These are phyloP conservation scores for Patellifolia procumbens DNA, from an alignment of 179 eudicot genomes.

Conservation along the genomic window DNA sequence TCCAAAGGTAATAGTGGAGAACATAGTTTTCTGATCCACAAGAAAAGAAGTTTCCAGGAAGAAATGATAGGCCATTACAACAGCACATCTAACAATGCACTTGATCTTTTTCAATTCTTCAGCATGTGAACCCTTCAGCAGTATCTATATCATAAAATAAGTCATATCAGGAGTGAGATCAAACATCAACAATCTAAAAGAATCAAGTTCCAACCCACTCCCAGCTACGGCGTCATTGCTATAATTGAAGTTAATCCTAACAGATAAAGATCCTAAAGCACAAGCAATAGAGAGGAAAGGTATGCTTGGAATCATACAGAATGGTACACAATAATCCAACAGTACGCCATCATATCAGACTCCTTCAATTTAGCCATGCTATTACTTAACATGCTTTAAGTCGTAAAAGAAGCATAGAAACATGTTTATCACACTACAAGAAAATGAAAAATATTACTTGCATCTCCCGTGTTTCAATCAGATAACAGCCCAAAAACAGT, in stretches of 20 bases:
- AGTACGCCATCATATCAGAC: not conserved
- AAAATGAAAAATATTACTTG: not conserved
- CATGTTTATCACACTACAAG: not conserved
- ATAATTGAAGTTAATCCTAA: not conserved
- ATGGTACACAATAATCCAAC: not conserved
- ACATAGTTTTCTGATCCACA: slow-evolving; percentile 81
- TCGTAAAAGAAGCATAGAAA: not conserved
- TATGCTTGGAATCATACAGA: not conserved
- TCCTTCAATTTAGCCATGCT: not conserved
- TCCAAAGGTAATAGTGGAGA: slow-evolving; percentile 58
- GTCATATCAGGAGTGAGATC: not conserved
- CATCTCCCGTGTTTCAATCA: not conserved
- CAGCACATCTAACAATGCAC: slow-evolving; percentile 81
- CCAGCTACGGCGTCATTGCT: not conserved
- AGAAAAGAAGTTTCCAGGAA: slow-evolving; percentile 90
- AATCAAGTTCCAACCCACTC: not conserved
- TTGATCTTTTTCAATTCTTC: slow-evolving; percentile 88
- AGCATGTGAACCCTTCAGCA: slow-evolving; percentile 80
- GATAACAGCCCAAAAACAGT: not conserved
- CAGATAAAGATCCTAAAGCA: not conserved
- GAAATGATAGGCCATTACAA: slow-evolving; percentile 94
- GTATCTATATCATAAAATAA: slow-evolving; percentile 51
- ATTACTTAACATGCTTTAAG: not conserved
- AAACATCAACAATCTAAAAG: not conserved
- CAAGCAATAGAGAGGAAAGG: not conserved